These are phyloP conservation scores for Colletotrichum echinochloae DNA, from an alignment of 2,329 filamentous ascomycete species.

Conservation along the genomic window DNA sequence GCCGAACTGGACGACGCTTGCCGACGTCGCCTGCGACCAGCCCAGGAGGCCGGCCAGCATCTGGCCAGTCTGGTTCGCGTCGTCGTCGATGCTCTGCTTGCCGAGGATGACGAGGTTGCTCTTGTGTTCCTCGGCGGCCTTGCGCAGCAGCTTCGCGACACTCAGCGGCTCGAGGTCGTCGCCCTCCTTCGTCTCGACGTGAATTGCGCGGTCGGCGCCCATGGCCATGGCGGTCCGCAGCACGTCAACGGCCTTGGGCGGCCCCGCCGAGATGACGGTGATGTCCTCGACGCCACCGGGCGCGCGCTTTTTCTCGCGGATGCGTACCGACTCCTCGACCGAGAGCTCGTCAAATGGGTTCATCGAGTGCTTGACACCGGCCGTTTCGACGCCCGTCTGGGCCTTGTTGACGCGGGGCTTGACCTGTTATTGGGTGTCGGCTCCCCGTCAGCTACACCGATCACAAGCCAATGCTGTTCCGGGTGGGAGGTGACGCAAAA, in stretches of 20 bases:
- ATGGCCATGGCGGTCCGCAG: constrained; percentile 98
- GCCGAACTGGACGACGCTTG: constrained; percentile 83
- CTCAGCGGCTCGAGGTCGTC: constrained; percentile 86
- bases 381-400: constrained; percentile 89
- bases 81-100: constrained; percentile 98
- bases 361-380: constrained; percentile 96
- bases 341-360: constrained; percentile 99
- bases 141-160: constrained; percentile 90
- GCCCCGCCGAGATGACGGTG: constrained; percentile 88
- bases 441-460: constrained; percentile 30
- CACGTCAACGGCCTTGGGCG: constrained; percentile 86
- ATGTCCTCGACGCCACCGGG: constrained; percentile 88
- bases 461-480: constrained; percentile 30
- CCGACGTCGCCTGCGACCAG: constrained; percentile 96
- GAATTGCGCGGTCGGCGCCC: constrained; percentile 93
- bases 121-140: constrained; percentile 84
- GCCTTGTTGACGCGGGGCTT: constrained; percentile 78
- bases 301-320: constrained; percentile 86
- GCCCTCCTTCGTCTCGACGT: constrained; percentile 82
- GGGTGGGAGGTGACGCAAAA: neutral
- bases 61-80: constrained; percentile 94
- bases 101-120: constrained; percentile 93
- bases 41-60: constrained; percentile 94
- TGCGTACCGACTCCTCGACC: constrained; percentile 93
- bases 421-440: constrained; percentile 60